phyloP scores from a whole-genome alignment of 208 protist genomes.

The Crithidia thermophila region DNA sequence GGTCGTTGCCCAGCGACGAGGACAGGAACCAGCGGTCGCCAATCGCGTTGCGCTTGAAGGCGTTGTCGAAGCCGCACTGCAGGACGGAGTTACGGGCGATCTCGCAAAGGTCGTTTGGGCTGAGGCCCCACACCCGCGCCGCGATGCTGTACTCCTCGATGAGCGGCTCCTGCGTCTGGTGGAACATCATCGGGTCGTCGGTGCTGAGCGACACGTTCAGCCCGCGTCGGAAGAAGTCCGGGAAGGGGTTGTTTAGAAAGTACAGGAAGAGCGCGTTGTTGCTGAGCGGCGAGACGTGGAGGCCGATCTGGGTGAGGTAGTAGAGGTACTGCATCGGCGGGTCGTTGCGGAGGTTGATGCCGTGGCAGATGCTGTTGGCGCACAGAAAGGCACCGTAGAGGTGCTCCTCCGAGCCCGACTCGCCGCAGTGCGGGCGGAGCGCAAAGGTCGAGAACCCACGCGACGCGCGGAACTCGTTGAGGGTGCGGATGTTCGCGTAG shows the following conservation, averaged over 20 bases:
- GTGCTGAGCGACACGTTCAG: slow-evolving; percentile 99
- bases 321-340: slow-evolving; percentile 98
- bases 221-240: slow-evolving; percentile 95
- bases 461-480: slow-evolving; percentile 96
- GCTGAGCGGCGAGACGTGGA: slow-evolving; percentile 99
- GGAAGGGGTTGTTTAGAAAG: slow-evolving; percentile 98
- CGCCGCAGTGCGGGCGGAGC: slow-evolving; percentile 98
- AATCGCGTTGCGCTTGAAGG: slow-evolving; percentile 89
- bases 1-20: slow-evolving; percentile 89
- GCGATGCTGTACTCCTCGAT: slow-evolving; percentile 96
- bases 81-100: slow-evolving; percentile 93
- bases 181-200: slow-evolving; percentile 97
- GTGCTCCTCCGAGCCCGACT: slow-evolving; percentile 94
- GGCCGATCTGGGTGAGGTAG: slow-evolving; percentile 98
- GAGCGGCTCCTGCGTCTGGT: slow-evolving; percentile 96
- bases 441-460: slow-evolving; percentile 95
- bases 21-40: slow-evolving; percentile 91
- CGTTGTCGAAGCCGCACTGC: slow-evolving; percentile 90
- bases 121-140: slow-evolving; percentile 91
- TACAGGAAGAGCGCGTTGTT: slow-evolving; percentile 99
- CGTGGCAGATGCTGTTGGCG: slow-evolving; percentile 98
- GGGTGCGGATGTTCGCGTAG: slow-evolving; percentile 97
- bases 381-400: slow-evolving; percentile 95
- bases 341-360: slow-evolving; percentile 96
- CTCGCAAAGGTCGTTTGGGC: slow-evolving; percentile 91